Conservation (phyloP, 305 asterid species). For the Fraxinus baroniana region DNA sequence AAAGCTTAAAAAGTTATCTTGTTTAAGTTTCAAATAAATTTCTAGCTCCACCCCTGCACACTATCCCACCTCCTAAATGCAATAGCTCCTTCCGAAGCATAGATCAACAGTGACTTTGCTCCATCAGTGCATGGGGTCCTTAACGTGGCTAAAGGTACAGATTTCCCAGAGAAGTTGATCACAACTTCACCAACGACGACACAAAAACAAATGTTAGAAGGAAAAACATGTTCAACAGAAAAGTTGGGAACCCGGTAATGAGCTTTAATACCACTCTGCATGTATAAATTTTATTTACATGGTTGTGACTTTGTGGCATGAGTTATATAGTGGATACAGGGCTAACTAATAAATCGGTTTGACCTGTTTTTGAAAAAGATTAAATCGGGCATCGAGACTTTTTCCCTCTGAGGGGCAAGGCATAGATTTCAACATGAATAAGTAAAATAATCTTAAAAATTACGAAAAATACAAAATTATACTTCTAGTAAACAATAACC, state of each 20-base stretch:
- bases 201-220: neutral
- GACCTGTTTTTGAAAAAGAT: neutral
- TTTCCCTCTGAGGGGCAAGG: neutral
- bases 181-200: neutral
- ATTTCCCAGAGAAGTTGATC: neutral
- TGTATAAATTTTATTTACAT: neutral
- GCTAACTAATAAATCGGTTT: neutral
- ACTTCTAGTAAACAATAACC: neutral
- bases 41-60: neutral
- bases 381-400: neutral
- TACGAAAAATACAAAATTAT: neutral
- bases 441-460: neutral
- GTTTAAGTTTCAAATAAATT: too few relatives aligned
- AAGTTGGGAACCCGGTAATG: neutral
- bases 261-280: neutral
- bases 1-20: too few relatives aligned
- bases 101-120: neutral
- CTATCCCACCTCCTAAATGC: neutral
- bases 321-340: neutral
- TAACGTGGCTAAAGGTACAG: neutral
- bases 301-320: neutral
- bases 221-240: neutral
- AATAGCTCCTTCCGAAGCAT: neutral
- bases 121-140: neutral
- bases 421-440: neutral